Evolutionary conservation across 495 filamentous ascomycete genomes (phyloP), one percentile per base, ranked within the genome.

Genomic region (Arthonia radiata): DNA sequence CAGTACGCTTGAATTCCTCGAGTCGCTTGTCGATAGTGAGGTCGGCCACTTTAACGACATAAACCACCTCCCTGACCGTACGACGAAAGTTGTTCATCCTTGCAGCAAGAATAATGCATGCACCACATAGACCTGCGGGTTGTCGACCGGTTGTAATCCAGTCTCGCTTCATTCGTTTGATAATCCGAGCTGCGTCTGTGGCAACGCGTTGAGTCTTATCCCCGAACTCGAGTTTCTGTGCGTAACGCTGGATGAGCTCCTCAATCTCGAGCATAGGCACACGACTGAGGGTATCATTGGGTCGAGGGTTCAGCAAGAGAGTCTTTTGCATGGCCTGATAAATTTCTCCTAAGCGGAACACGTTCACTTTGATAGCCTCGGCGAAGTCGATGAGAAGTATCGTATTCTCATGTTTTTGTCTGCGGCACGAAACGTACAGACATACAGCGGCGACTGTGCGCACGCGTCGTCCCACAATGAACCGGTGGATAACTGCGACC

Each of bases 11-110:
- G 42, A 93, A 97, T 38, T 97, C 86, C 14, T 74, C 68, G 18
- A 97, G 57, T 31, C 86, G 76, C 36, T 82, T 74, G 30, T 71
- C 68, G 35, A 97, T 75, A 3, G 86, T 97, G 17, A 72, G 54
- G 37, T 89, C 83, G 6, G 80, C 79, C 16, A 93, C 82, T 37
- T 91, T 92, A 32, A 91, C 89, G 11, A 92, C 68, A 39, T 90
- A 93, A 16, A 94, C 86, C 7, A 94, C 71, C 49, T 97, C 86
- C 15, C 79, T 61, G 4, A 89, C 65, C 0, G 77, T 86, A 12
- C 86, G 71, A 19, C 83, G 70, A 44, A 83, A 94, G 46, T 93
- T 93, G 55, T 92, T 89, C 68, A 92, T 91, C 17, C 89, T 73
- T 6, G 86, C 80, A 13, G 86, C 89, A 35, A 97, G 66, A 35